Conservation (phyloP, 1,139 yeast genomes). For the Candida sanyaensis region DNA sequence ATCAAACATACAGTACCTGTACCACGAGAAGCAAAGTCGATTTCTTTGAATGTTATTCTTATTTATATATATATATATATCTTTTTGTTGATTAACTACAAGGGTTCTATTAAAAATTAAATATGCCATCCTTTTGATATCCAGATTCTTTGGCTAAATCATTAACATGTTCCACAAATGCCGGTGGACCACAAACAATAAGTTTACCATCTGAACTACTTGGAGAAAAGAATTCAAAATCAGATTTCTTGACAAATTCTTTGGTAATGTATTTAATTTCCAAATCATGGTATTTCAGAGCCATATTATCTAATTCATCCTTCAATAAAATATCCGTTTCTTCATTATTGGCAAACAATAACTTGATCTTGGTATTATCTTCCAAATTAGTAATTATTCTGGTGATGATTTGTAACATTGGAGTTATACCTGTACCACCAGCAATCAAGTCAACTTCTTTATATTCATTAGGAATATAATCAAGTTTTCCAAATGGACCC, state of each 20-base stretch:
- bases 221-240: conserved; percentile 1
- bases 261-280: conserved; percentile 33
- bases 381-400: conserved; percentile 66
- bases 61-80: background rate
- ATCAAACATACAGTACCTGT: no score
- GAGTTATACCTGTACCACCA: conserved; percentile 86
- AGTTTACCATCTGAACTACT: conserved; percentile 52
- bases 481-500: conserved; percentile 77
- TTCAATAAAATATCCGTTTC: conserved; percentile 71
- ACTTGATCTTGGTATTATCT: conserved; percentile 58
- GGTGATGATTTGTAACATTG: conserved; percentile 68
- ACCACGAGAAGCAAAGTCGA: no score
- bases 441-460: conserved; percentile 68
- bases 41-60: no score
- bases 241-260: background rate
- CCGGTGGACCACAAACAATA: conserved; percentile 77
- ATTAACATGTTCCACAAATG: conserved; percentile 57
- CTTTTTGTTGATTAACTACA: background rate
- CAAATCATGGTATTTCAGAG: conserved; percentile 61
- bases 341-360: conserved; percentile 72
- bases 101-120: conserved; percentile 50
- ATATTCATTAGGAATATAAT: conserved; percentile 60
- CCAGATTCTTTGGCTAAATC: conserved; percentile 58
- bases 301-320: conserved; percentile 69
- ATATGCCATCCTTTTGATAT: conserved; percentile 71